Conservation (phyloP, 331 rosid genomes). For the Rhamnella rubrinervis region DNA sequence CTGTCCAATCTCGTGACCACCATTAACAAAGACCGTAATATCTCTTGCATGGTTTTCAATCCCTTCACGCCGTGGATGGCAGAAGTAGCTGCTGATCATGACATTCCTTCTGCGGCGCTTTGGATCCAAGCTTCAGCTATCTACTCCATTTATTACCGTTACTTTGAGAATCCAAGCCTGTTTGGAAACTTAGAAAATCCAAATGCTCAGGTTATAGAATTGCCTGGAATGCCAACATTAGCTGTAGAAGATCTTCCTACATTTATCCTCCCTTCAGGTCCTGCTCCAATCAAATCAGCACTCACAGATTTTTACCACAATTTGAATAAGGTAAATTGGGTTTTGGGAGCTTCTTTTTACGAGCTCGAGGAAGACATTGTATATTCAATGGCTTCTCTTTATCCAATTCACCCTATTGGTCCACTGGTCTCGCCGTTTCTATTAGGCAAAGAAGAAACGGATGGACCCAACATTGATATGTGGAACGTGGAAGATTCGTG, state of each 20-base stretch:
- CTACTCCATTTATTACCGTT: slow-evolving; percentile 49
- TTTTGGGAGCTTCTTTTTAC: slow-evolving; percentile 44
- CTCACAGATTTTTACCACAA: background rate
- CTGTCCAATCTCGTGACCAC: slow-evolving; percentile 31
- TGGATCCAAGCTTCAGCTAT: slow-evolving; percentile 59
- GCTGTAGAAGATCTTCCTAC: slow-evolving; percentile 50
- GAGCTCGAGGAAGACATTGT: slow-evolving; percentile 52
- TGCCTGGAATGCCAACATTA: slow-evolving; percentile 44
- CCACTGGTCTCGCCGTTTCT: slow-evolving; percentile 52
- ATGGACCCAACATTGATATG: slow-evolving; percentile 34
- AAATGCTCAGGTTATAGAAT: slow-evolving; percentile 1
- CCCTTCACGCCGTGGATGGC: slow-evolving; percentile 54
- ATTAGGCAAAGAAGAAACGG: slow-evolving; percentile 37
- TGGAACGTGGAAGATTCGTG: slow-evolving; percentile 50
- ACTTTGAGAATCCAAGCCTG: slow-evolving; percentile 9
- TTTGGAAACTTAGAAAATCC: slow-evolving; percentile 36
- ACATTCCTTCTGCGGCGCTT: slow-evolving; percentile 53
- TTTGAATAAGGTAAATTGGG: slow-evolving; percentile 46
- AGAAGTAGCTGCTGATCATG: slow-evolving; percentile 22
- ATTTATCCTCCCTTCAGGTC: slow-evolving; percentile 40
- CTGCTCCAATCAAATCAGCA: background rate
- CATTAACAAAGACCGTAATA: background rate
- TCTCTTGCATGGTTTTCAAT: slow-evolving; percentile 39
- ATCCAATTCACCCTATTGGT: slow-evolving; percentile 44
- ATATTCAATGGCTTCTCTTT: slow-evolving; percentile 35